These are phyloP conservation scores for Annulohypoxylon bovei DNA, from an alignment of 495 filamentous ascomycete species.

Conservation along the genomic window DNA sequence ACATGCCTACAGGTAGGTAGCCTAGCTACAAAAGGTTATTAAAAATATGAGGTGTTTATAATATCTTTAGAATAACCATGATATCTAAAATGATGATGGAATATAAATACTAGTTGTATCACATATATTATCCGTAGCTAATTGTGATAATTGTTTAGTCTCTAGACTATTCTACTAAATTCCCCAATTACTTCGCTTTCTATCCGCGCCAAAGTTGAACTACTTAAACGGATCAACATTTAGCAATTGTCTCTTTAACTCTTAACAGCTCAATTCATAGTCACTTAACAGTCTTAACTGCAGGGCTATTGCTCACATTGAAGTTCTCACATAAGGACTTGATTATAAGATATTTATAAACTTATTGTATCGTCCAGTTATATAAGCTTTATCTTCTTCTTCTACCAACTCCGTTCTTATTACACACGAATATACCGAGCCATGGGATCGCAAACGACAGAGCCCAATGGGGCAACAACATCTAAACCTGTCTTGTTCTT, in stretches of 20 bases:
- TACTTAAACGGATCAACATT: constrained; percentile 2
- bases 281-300: background rate
- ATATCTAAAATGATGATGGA: background rate
- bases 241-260: background rate
- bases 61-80: background rate
- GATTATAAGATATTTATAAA: background rate
- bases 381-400: background rate
- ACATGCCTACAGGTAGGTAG: background rate
- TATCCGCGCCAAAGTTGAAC: constrained; percentile 11
- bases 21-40: background rate
- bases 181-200: background rate
- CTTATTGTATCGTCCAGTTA: background rate
- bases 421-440: background rate
- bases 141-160: constrained; percentile 4
- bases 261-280: background rate
- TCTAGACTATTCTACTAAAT: constrained; percentile 18
- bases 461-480: constrained; percentile 25
- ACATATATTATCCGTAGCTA: background rate
- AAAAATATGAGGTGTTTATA: background rate
- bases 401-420: background rate
- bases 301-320: background rate
- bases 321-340: background rate
- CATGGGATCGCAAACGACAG: constrained; percentile 41
- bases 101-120: constrained; percentile 5
- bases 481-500: constrained; percentile 59